Base-by-base conservation (phyloP, 306 rosid genomes). In the Rosa persica region DNA sequence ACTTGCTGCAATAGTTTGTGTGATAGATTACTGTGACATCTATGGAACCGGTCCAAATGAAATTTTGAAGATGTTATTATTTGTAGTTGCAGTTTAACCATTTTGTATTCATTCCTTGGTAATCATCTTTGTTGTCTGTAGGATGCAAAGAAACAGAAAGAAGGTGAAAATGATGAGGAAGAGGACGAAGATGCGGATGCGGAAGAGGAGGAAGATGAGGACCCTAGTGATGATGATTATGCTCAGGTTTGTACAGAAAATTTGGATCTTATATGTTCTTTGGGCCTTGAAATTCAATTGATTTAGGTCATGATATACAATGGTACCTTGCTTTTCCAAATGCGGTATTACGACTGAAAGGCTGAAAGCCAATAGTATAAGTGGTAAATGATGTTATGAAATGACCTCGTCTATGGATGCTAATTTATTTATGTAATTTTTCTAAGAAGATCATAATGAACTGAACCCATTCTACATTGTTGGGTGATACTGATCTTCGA, bases 141-240 rank as follows among this genome's bases (percentile, higher is more conserved):
- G 79, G 71, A 38, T 66, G 70, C 70, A 17, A 66, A 75, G 65
- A 75, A 44, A 51, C n/a, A 61, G 38, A 61, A 75, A 25, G 71
- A 61, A 27, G 71, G 79, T 44, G 79, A 75, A 61, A 67, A 66
- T 12, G 79, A 75, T 22, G 79, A 75, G 51, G 79, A 75, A 17
- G 71, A 75, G 36, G 34, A 75, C 0, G 70, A 38, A 8, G 46
- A 58, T 17, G 44, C 48, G 6, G 79, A 61, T 19, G 78, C 46
- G 42, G 78, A 75, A 2, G 79, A 25, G 51, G 43, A 34, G 34
- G 78, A 75, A 0, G 79, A 75, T 16, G 12, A n/a, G 0, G 67
- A 74, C 67, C 6, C 27, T 46, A 58, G 55, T 40, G 46, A 62
- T 43, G 55, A 74, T 61, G 79, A 61, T 61, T 75, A 75, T 75